Percentiles rank a stretch among this genome's conserved stretches.
Conservation (phyloP, 495 filamentous ascomycete species). For the Penicillium atrosanguineum region DNA sequence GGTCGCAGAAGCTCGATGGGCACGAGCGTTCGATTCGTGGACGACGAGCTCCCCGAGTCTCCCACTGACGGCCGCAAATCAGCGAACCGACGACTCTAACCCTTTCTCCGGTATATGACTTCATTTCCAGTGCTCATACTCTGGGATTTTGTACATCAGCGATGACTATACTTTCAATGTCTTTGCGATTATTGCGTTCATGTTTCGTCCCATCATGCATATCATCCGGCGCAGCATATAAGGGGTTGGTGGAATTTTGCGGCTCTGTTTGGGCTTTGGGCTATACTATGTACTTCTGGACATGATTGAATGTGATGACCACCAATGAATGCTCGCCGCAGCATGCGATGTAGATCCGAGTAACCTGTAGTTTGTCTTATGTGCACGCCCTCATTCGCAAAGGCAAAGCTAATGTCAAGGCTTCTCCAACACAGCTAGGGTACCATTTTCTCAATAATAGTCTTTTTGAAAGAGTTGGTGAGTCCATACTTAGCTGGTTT, state of each 20-base stretch:
- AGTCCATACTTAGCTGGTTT: not conserved
- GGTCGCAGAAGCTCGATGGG: constrained; percentile 37
- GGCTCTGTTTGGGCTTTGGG: constrained; percentile 4
- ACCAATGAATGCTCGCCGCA: not conserved
- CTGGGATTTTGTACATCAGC: constrained; percentile 13
- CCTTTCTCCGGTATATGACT: constrained; percentile 12
- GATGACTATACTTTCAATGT: constrained; percentile 12
- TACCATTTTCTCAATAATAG: not conserved
- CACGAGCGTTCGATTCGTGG: constrained; percentile 44
- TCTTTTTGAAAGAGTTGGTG: not conserved
- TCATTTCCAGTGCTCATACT: constrained; percentile 1
- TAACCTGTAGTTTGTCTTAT: not conserved
- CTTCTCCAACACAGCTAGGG: not conserved
- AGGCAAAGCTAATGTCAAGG: not conserved
- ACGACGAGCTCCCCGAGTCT: constrained; percentile 43
- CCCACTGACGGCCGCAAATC: constrained; percentile 42
- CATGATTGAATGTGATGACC: constrained; percentile 26
- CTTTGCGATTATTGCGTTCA: constrained; percentile 13
- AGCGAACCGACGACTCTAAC: constrained; percentile 33
- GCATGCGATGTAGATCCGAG: not conserved
- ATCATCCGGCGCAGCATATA: constrained; percentile 30
- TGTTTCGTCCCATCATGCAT: constrained; percentile 23
- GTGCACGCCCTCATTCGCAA: not conserved
- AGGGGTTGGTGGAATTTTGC: constrained; percentile 11
- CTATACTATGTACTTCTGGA: constrained; percentile 23